Percentiles rank a stretch among this genome's conserved stretches.
Conservation (phyloP, 169 alveolate species). For the Cryptosporidium tyzzeri region DNA sequence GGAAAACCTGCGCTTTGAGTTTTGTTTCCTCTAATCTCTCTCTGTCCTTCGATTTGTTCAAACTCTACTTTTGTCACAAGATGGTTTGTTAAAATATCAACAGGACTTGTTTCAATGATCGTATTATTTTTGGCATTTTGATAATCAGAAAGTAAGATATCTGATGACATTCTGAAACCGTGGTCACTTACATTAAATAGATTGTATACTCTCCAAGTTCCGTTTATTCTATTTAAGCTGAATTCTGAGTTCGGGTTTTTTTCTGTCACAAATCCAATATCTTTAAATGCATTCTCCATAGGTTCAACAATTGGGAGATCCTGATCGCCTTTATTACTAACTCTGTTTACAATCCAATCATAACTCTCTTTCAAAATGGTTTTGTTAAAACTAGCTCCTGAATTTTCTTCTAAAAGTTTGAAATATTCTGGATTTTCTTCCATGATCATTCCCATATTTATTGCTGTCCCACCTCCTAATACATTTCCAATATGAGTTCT, state of each 20-base stretch:
- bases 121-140: conserved; percentile 33
- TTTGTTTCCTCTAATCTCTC: neutral
- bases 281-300: conserved; percentile 48
- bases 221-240: conserved; percentile 50
- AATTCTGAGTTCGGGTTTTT: conserved; percentile 54
- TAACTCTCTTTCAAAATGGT: conserved; percentile 70
- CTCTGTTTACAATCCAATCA: conserved; percentile 47
- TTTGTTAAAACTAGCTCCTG: conserved; percentile 74
- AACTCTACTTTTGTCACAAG: conserved; percentile 58
- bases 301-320: conserved; percentile 69
- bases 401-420: conserved; percentile 40
- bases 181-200: conserved; percentile 50
- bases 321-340: conserved; percentile 68
- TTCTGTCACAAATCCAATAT: conserved; percentile 43
- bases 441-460: conserved; percentile 82
- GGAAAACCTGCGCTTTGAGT: neutral
- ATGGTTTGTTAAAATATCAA: conserved; percentile 46
- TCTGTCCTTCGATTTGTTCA: neutral
- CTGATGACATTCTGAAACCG: conserved; percentile 69
- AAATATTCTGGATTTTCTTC: conserved; percentile 79
- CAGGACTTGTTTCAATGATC: conserved; percentile 57
- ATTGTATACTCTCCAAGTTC: conserved; percentile 72
- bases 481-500: conserved; percentile 80
- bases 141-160: conserved; percentile 52
- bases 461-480: conserved; percentile 83